Evolutionary conservation across 2,329 filamentous ascomycete genomes (phyloP).

Genomic region (Myriangium duriaei): DNA sequence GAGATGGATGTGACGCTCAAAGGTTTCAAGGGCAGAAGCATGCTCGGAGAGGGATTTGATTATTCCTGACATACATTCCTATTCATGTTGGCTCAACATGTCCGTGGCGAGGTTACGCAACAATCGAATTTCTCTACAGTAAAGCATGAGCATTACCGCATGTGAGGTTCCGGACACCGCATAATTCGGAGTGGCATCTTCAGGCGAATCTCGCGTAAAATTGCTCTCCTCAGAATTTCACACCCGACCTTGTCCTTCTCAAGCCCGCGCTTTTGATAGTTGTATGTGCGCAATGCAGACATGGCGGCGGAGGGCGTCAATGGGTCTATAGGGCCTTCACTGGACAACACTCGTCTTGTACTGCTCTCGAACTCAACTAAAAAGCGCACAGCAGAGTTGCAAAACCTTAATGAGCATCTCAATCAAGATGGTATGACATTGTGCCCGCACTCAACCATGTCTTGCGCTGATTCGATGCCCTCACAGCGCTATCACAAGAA

Average conservation of each 20-base stretch:
- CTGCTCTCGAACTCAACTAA: slow-evolving; percentile 38
- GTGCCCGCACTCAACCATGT: not conserved
- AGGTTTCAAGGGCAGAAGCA: too few relatives aligned
- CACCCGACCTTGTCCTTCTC: slow-evolving; percentile 1
- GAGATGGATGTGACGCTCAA: too few relatives aligned
- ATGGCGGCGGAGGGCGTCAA: slow-evolving; percentile 17
- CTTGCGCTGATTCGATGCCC: not conserved
- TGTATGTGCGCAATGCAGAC: slow-evolving; percentile 4
- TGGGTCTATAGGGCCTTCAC: slow-evolving; percentile 13
- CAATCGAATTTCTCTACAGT: too few relatives aligned
- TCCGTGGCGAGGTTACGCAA: too few relatives aligned
- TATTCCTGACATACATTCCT: too few relatives aligned
- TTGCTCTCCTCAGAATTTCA: not conserved
- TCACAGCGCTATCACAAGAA: slow-evolving; percentile 11
- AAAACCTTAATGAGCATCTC: slow-evolving; percentile 31
- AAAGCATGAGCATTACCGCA: too few relatives aligned
- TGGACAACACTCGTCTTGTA: slow-evolving; percentile 23
- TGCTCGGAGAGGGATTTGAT: too few relatives aligned
- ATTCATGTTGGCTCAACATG: too few relatives aligned
- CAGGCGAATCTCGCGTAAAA: slow-evolving; percentile 5
- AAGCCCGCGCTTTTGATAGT: slow-evolving; percentile 1
- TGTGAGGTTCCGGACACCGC: not conserved
- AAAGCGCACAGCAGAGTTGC: slow-evolving; percentile 32
- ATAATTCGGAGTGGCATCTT: not conserved
- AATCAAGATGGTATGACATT: slow-evolving; percentile 29